Percentiles rank a stretch among this genome's conserved stretches.
These are phyloP conservation scores for Aspergillus oerlinghausenensis DNA, from an alignment of 2,329 filamentous ascomycete genomes.

Conservation along the genomic window DNA sequence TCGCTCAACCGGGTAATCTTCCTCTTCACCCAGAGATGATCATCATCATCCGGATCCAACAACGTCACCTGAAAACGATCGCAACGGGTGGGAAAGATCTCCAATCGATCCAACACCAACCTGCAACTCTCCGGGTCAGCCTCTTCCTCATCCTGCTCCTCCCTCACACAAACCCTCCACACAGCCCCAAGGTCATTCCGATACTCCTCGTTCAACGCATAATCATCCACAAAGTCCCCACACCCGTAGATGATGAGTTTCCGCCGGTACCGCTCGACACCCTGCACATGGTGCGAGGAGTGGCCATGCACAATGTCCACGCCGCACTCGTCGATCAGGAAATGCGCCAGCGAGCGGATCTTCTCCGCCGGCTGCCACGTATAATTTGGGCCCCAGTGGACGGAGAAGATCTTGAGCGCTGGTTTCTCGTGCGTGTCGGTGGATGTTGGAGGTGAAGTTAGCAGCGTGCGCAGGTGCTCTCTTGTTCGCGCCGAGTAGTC, in stretches of 20 bases:
- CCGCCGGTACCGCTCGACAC: conserved; percentile 34
- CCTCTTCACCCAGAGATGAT: conserved; percentile 29
- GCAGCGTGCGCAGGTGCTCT: conserved; percentile 18
- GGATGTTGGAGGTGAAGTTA: conserved; percentile 6
- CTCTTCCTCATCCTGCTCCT: neutral
- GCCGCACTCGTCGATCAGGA: conserved; percentile 38
- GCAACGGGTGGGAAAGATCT: conserved; percentile 35
- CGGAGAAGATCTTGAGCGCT: conserved; percentile 34
- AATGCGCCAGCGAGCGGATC: conserved; percentile 34
- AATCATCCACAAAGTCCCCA: conserved; percentile 43
- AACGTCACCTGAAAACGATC: conserved; percentile 29
- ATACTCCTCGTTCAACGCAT: conserved; percentile 30
- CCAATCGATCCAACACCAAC: conserved; percentile 23
- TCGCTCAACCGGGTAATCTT: conserved; percentile 25
- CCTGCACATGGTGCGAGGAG: conserved; percentile 40
- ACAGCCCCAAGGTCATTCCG: conserved; percentile 39
- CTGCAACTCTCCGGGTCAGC: neutral
- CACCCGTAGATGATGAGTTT: conserved; percentile 39
- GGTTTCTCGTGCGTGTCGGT: neutral
- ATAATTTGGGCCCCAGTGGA: conserved; percentile 43
- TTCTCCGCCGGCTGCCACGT: conserved; percentile 28
- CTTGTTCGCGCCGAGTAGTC: conserved; percentile 27
- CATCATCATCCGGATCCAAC: conserved; percentile 24
- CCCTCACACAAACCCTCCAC: conserved; percentile 33
- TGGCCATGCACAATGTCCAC: conserved; percentile 41